Conservation (phyloP, 225 moss, liverwort and hornwort genomes). For the Pleurozium schreberi region DNA sequence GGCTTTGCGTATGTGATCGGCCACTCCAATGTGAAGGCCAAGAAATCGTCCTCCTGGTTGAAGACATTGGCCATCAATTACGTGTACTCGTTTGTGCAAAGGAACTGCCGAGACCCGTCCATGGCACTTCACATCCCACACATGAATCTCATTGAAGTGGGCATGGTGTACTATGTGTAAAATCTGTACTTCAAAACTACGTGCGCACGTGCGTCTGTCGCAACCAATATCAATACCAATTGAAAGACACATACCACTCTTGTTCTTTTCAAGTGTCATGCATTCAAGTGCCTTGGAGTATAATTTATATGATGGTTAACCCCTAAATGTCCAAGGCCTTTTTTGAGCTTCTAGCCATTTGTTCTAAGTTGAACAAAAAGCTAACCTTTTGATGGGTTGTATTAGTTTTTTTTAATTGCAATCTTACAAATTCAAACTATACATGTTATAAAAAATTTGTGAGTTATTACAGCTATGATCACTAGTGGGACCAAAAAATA, state of each 20-base stretch:
- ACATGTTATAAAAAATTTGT: neutral
- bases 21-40: constrained; percentile 23
- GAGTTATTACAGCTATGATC: neutral
- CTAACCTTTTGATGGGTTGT: too few species aligned
- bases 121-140: constrained; percentile 35
- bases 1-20: constrained; percentile 38
- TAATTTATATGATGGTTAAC: neutral
- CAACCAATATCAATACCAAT: neutral
- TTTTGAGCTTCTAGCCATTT: too few species aligned
- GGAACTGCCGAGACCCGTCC: constrained; percentile 31
- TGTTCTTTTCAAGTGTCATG: neutral
- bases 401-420: too few species aligned
- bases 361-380: too few species aligned
- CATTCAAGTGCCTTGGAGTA: neutral
- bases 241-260: too few species aligned
- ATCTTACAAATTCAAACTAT: too few species aligned
- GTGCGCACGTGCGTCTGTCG: too few species aligned
- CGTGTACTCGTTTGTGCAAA: constrained; percentile 26
- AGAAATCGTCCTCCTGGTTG: constrained; percentile 19
- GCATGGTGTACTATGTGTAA: constrained; percentile 34
- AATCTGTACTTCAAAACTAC: neutral
- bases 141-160: constrained; percentile 37
- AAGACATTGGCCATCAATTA: constrained; percentile 24
- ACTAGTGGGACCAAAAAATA: neutral
- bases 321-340: too few species aligned